These are phyloP conservation scores for Aureobasidium sp. DNA, from an alignment of 2,329 filamentous ascomycete genomes.

Conservation along the genomic window DNA sequence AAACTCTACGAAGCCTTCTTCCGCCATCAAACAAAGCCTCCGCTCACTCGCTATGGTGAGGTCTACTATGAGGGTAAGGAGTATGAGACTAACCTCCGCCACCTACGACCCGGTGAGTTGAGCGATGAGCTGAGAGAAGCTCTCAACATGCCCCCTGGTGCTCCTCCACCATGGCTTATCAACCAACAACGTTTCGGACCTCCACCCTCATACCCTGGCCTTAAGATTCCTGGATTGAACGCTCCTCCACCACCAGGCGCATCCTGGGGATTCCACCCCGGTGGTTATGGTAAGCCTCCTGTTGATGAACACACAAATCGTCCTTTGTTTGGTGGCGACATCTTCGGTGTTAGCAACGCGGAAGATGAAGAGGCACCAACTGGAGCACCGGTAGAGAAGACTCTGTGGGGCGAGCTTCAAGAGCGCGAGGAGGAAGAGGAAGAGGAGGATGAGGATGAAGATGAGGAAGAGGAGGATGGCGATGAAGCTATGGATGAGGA, in stretches of 20 bases:
- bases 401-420: conserved; percentile 87
- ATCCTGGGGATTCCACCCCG: conserved; percentile 90
- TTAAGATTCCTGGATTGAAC: conserved; percentile 91
- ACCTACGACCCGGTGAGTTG: conserved; percentile 82
- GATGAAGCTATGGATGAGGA: conserved; percentile 68
- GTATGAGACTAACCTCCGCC: conserved; percentile 86
- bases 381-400: conserved; percentile 77
- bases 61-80: conserved; percentile 99
- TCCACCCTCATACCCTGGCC: conserved; percentile 87
- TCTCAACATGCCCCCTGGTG: conserved; percentile 84
- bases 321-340: conserved; percentile 86
- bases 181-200: conserved; percentile 92
- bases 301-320: conserved; percentile 79
- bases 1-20: conserved; percentile 99
- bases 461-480: conserved; percentile 63
- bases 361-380: conserved; percentile 48
- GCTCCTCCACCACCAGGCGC: conserved; percentile 83
- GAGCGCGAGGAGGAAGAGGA: conserved; percentile 66
- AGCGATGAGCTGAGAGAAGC: conserved; percentile 87
- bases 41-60: conserved; percentile 88
- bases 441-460: conserved; percentile 54
- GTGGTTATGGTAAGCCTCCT: conserved; percentile 92
- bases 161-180: conserved; percentile 93
- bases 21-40: conserved; percentile 91
- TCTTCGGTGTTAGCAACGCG: conserved; percentile 69